A percentile compares a stretch with the other conserved stretches of the same genome.
phyloP scores from a whole-genome alignment of 2,329 filamentous ascomycete genomes.

The Penicillium sp. region DNA sequence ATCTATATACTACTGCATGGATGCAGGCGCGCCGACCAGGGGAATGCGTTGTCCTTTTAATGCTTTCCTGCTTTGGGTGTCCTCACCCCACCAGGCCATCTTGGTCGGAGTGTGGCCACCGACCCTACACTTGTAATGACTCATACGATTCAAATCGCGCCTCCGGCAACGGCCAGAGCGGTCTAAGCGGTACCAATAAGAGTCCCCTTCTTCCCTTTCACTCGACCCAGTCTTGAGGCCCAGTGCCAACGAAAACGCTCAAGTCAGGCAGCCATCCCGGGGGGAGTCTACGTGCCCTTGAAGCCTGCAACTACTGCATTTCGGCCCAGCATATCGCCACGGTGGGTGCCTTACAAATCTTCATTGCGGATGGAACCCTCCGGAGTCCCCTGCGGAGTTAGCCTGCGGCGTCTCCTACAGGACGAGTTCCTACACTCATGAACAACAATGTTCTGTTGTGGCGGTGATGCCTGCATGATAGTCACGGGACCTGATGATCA shows the following conservation, averaged over 20 bases:
- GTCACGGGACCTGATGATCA: slow-evolving; percentile 1
- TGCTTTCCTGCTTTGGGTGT: not conserved
- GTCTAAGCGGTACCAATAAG: not conserved
- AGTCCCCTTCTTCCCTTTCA: not conserved
- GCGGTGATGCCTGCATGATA: not conserved
- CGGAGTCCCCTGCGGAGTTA: not conserved
- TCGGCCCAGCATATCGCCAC: slow-evolving; percentile 1
- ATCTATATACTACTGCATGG: slow-evolving; percentile 10
- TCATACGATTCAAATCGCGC: not conserved
- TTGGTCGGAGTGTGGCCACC: not conserved
- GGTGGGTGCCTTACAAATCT: slow-evolving; percentile 3
- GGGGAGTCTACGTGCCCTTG: not conserved
- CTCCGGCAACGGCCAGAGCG: not conserved
- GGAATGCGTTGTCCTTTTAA: slow-evolving; percentile 9
- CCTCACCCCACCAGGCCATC: not conserved
- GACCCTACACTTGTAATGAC: not conserved
- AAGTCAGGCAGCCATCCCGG: slow-evolving; percentile 6
- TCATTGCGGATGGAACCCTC: not conserved
- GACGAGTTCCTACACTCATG: not conserved
- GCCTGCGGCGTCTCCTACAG: not conserved
- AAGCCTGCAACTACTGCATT: not conserved
- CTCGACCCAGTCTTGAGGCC: slow-evolving; percentile 1
- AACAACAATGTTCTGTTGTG: not conserved
- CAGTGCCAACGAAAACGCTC: not conserved
- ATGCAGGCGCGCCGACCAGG: slow-evolving; percentile 8